Evolutionary conservation across 441 rosid genomes (phyloP).

Genomic region (Croton laevigatus): DNA sequence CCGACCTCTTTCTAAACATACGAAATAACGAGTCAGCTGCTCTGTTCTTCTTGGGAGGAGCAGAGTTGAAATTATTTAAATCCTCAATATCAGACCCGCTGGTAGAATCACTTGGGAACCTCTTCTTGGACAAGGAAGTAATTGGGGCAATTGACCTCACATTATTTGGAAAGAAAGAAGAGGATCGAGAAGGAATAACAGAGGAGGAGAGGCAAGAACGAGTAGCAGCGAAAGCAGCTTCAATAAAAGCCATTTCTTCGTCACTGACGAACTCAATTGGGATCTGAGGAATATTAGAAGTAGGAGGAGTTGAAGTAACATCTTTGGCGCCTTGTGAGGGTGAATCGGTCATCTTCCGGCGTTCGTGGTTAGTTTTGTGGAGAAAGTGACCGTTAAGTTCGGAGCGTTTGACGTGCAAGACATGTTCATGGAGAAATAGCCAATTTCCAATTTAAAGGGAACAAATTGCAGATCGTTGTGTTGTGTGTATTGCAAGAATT

Average conservation of each 20-base stretch:
- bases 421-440: not conserved
- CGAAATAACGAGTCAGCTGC: constrained; percentile 34
- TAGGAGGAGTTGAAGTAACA: not conserved
- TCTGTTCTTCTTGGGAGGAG: constrained; percentile 30
- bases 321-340: constrained; percentile 16
- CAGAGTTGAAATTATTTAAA: constrained; percentile 23
- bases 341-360: constrained; percentile 38
- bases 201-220: constrained; percentile 41
- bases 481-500: not conserved
- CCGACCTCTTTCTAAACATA: constrained; percentile 48
- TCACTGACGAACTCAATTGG: constrained; percentile 76
- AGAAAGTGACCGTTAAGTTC: constrained; percentile 32
- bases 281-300: constrained; percentile 34
- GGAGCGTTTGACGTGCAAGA: not conserved
- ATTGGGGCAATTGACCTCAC: constrained; percentile 37
- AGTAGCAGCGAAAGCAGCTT: constrained; percentile 62
- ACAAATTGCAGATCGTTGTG: too few species aligned
- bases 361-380: not conserved
- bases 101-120: constrained; percentile 18
- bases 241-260: constrained; percentile 83
- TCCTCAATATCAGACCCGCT: constrained; percentile 63
- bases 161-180: constrained; percentile 24
- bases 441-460: too few species aligned
- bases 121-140: constrained; percentile 39
- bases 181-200: constrained; percentile 18